These are phyloP conservation scores for Saxispiralis lemnorum DNA, from an alignment of 495 filamentous ascomycete genomes.

Conservation along the genomic window DNA sequence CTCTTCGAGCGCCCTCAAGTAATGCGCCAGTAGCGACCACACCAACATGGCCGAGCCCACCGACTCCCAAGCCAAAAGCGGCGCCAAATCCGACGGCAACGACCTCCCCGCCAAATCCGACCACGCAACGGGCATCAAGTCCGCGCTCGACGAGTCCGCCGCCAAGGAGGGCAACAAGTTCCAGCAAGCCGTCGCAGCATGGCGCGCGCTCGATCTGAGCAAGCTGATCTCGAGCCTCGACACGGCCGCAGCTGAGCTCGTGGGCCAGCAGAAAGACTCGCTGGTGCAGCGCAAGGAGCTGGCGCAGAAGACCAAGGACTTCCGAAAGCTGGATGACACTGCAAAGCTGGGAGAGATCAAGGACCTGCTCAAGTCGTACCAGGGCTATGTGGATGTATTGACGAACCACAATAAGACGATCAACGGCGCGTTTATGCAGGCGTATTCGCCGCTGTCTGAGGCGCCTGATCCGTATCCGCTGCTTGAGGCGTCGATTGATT, in stretches of 20 bases:
- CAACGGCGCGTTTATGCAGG: constrained; percentile 74
- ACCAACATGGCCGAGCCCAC: constrained; percentile 10
- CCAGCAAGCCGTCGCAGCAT: constrained; percentile 83
- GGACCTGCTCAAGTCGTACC: constrained; percentile 73
- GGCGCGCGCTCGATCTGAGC: constrained; percentile 86
- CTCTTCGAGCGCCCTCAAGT: background rate
- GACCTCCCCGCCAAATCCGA: background rate
- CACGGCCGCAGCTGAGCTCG: constrained; percentile 79
- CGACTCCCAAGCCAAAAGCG: constrained; percentile 3
- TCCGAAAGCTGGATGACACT: constrained; percentile 82
- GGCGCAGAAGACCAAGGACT: constrained; percentile 96
- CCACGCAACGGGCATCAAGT: background rate
- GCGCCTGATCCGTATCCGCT: constrained; percentile 93
- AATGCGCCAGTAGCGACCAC: too few species aligned
- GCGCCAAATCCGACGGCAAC: constrained; percentile 1
- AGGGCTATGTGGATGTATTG: constrained; percentile 87
- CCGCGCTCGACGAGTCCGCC: background rate
- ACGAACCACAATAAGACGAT: constrained; percentile 87
- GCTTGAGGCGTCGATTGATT: constrained; percentile 88
- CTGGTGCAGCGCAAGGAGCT: constrained; percentile 90
- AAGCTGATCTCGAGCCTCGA: constrained; percentile 76
- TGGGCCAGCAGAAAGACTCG: constrained; percentile 75
- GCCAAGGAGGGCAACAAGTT: constrained; percentile 64
- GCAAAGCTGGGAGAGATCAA: constrained; percentile 79
- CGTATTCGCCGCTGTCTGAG: constrained; percentile 86